phyloP scores from a whole-genome alignment of 1,284 basidiomycete species.

The Ustilago tritici region DNA sequence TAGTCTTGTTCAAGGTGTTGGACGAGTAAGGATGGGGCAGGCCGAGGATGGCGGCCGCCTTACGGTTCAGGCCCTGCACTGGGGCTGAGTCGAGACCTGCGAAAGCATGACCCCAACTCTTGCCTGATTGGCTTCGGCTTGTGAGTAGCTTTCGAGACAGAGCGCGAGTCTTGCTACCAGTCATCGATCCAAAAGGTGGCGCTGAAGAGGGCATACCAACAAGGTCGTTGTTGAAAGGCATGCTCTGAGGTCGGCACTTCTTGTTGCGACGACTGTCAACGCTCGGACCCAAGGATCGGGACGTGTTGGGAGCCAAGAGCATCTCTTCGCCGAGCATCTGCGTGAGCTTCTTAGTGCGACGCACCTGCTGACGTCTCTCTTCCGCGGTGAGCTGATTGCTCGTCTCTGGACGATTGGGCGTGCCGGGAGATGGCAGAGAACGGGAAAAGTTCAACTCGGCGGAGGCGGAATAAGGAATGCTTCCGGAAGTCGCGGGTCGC shows the following conservation, averaged over 20 bases:
- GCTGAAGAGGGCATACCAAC: not conserved
- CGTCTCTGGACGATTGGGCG: constrained; percentile 27
- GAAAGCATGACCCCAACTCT: constrained; percentile 26
- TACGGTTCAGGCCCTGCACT: constrained; percentile 24
- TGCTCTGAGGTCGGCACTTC: constrained; percentile 22
- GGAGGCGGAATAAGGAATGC: constrained; percentile 8
- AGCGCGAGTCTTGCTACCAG: constrained; percentile 22
- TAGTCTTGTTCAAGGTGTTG: not conserved
- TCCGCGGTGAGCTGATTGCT: constrained; percentile 43
- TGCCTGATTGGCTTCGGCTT: constrained; percentile 19
- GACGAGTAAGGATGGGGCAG: constrained; percentile 43
- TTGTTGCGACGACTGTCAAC: constrained; percentile 10
- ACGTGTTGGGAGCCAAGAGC: constrained; percentile 26
- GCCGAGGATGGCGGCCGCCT: constrained; percentile 43
- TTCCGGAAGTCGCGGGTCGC: constrained; percentile 21
- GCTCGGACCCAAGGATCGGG: constrained; percentile 5
- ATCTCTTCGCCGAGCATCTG: constrained; percentile 58
- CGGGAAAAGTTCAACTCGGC: constrained; percentile 6
- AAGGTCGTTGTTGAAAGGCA: constrained; percentile 17
- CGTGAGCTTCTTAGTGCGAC: constrained; percentile 54
- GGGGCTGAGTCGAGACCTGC: constrained; percentile 16
- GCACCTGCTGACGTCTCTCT: constrained; percentile 50
- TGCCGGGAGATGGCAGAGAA: not conserved
- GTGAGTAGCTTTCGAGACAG: constrained; percentile 29
- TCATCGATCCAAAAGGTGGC: not conserved